Base-by-base conservation (phyloP, 495 filamentous ascomycete species). In the Penicillium turbatum region DNA sequence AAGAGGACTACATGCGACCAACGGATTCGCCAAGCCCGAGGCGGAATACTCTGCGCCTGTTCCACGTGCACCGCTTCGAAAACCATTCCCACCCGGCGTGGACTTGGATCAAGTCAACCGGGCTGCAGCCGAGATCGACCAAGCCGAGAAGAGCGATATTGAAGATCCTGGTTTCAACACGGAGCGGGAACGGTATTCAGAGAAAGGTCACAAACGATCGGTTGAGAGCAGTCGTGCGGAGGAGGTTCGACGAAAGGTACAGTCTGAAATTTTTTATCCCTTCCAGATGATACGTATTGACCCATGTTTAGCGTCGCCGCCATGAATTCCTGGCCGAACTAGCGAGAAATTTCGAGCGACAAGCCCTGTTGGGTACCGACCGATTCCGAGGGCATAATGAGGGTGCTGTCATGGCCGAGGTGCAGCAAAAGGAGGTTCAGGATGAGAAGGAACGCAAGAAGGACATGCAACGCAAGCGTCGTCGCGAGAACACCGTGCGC, bases 391-490 rank as follows among this genome's bases (percentile, higher is more conserved):
- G 67, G n/a, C 61, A 64, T 29, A 77, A 86, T 59, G 82, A 84
- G 61, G 77, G 82, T 5, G 84, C 83, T 12, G 93, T 92, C 15
- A 76, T 91, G 47, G 81, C 86, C 39, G 86, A 95, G 59, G 92
- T 98, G 1, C 88, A 93, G 54, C 84, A 87, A 49, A 88, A 88
- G 56, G 93, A 97, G 65, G 78, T 96, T 7, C 86, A 87, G 51
- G 90, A 93, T 43, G 93, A 99, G 66, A 99, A 97, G 68, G 95
- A 97, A 71, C 89, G 95, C 26, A 99, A 99, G 79, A 99, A 99
- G 74, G 93, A 97, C 57, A 96, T 97, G 88, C 93, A 99, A 64
- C 86, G 95, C 21, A 97, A 97, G 73, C 84, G 93, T 21, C 86
- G 93, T n/a, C 84, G 93, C 16, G 93, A 98, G 67, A 96, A 96